phyloP scores from a whole-genome alignment of 2,329 filamentous ascomycete species.

The Aspergillus fructus region DNA sequence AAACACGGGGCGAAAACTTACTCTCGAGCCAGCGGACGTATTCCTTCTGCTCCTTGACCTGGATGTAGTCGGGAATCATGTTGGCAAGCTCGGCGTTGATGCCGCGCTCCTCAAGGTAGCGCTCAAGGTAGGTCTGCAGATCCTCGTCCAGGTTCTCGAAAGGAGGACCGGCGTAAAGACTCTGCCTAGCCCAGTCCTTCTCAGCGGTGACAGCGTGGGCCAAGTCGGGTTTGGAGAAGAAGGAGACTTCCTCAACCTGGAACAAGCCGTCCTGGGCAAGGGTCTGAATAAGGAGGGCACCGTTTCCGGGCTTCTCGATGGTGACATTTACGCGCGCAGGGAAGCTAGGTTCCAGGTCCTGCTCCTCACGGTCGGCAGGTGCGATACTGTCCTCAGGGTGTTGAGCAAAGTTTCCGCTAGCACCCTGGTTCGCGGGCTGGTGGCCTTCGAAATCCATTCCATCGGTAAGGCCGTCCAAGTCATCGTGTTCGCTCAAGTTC shows the following conservation, averaged over 20 bases:
- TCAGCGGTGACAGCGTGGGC: constrained; percentile 76
- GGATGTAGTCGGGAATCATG: constrained; percentile 94
- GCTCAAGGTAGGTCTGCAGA: constrained; percentile 86
- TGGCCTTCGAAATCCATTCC: constrained; percentile 57
- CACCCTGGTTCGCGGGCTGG: constrained; percentile 55
- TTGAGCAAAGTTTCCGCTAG: constrained; percentile 49
- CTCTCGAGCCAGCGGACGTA: constrained; percentile 85
- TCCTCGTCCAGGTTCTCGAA: constrained; percentile 96
- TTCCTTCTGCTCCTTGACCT: constrained; percentile 98
- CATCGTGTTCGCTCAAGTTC: constrained; percentile 60
- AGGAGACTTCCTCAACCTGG: constrained; percentile 86
- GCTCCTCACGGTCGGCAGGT: constrained; percentile 57
- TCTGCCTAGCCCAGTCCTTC: constrained; percentile 71
- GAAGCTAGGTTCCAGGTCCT: constrained; percentile 58
- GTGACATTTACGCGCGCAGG: constrained; percentile 82
- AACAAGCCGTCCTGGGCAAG: constrained; percentile 82
- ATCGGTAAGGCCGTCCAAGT: constrained; percentile 60
- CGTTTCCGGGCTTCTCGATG: constrained; percentile 82
- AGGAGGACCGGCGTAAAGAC: constrained; percentile 83
- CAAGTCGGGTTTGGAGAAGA: constrained; percentile 75
- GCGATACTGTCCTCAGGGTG: constrained; percentile 56
- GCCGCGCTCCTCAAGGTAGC: constrained; percentile 91
- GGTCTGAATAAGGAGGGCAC: constrained; percentile 83
- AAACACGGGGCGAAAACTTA: constrained; percentile 36
- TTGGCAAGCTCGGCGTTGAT: constrained; percentile 82